Evolutionary conservation across 176 grass and related monocot genomes (phyloP).

Genomic region (Carex parvula): DNA sequence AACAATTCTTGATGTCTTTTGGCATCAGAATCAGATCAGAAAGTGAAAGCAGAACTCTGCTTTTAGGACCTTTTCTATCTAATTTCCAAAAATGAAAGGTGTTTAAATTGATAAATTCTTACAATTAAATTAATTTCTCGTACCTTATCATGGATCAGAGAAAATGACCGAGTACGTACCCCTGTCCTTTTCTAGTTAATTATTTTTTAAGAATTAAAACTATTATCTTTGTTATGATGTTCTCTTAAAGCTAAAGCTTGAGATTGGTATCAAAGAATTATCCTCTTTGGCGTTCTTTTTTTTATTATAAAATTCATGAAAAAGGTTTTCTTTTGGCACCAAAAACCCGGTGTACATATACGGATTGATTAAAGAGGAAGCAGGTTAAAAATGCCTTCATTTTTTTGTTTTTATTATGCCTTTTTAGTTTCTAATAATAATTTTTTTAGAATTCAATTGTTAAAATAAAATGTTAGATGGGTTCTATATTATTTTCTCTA

Average conservation of each 20-base stretch:
- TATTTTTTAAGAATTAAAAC: not conserved
- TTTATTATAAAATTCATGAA: not conserved
- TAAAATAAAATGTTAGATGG: too few relatives aligned
- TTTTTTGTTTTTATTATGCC: too few relatives aligned
- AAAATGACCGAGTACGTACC: constrained; percentile 3
- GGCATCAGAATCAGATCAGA: not conserved
- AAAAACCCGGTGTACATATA: not conserved
- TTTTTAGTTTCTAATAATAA: too few relatives aligned
- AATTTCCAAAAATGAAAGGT: not conserved
- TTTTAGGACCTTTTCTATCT: not conserved
- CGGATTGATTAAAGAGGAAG: not conserved
- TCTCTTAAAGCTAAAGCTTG: constrained; percentile 10
- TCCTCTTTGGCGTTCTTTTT: not conserved
- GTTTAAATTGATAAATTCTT: not conserved
- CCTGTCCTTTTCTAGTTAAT: not conserved
- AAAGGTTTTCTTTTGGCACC: not conserved
- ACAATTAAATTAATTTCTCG: not conserved
- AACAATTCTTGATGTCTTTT: not conserved
- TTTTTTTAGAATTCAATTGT: too few relatives aligned
- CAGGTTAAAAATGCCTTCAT: too few relatives aligned
- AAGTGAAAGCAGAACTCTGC: not conserved
- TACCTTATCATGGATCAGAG: not conserved
- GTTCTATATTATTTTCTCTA: too few relatives aligned
- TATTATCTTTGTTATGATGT: constrained; percentile 8
- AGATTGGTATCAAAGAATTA: constrained; percentile 8